Evolutionary conservation across 495 filamentous ascomycete genomes (phyloP).

Genomic region (Talaromyces thailandensis): DNA sequence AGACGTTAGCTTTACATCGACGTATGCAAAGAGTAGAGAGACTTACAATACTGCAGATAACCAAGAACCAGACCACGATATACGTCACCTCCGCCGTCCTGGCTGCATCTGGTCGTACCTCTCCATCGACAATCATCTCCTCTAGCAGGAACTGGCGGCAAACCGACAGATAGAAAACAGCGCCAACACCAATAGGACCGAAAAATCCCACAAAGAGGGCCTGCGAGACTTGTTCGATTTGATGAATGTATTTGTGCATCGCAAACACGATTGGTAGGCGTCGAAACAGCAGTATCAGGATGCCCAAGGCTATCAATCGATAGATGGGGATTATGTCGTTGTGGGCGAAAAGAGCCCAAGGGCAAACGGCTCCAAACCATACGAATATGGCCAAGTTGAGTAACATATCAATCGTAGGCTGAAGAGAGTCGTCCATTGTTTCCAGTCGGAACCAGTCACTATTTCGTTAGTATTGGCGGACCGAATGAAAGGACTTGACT

Average conservation of each 20-base stretch:
- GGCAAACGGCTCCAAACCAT: constrained; percentile 86
- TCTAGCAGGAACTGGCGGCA: constrained; percentile 55
- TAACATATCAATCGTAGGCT: constrained; percentile 85
- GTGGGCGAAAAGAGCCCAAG: constrained; percentile 61
- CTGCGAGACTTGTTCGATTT: constrained; percentile 65
- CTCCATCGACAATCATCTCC: constrained; percentile 45
- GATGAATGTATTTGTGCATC: constrained; percentile 66
- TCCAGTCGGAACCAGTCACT: constrained; percentile 86
- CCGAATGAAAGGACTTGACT: constrained; percentile 7
- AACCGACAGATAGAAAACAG: constrained; percentile 83
- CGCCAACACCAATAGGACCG: constrained; percentile 88
- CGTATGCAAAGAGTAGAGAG: background rate
- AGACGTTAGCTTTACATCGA: constrained; percentile 10
- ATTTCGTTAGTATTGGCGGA: constrained; percentile 5
- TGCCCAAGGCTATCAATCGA: constrained; percentile 65
- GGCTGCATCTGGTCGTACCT: constrained; percentile 56
- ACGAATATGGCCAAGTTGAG: constrained; percentile 81
- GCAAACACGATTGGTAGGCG: constrained; percentile 69
- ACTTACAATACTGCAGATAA: constrained; percentile 79
- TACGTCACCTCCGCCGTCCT: constrained; percentile 53
- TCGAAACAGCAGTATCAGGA: constrained; percentile 73
- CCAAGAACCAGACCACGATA: constrained; percentile 80
- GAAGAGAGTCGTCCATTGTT: constrained; percentile 80
- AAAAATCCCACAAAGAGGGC: constrained; percentile 88
- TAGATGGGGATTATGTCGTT: constrained; percentile 69